Percentiles rank a stretch among this genome's conserved stretches.
Evolutionary conservation across 345 rosid species (phyloP).

Genomic region (Gossypium bickii): DNA sequence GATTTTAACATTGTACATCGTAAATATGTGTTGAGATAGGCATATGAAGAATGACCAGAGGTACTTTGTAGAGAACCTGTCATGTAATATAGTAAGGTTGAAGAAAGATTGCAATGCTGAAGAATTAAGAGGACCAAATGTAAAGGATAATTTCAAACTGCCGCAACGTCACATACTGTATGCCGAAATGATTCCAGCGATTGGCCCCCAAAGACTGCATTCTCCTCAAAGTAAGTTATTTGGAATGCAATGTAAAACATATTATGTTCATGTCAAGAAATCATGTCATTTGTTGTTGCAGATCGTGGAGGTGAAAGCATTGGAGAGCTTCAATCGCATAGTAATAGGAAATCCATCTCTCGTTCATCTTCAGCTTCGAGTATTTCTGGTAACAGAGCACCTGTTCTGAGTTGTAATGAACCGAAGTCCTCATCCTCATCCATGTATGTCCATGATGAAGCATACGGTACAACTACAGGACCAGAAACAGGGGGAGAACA

Average conservation of each 20-base stretch:
- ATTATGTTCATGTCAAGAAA: not conserved
- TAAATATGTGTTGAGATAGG: slow-evolving; percentile 26
- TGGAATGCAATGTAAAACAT: not conserved
- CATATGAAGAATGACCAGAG: slow-evolving; percentile 48
- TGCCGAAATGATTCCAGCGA: slow-evolving; percentile 58
- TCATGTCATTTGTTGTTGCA: slow-evolving; percentile 20
- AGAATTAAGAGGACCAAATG: slow-evolving; percentile 32
- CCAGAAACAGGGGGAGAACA: slow-evolving; percentile 24
- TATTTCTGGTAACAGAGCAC: slow-evolving; percentile 17
- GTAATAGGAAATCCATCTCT: slow-evolving; percentile 9
- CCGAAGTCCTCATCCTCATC: slow-evolving; percentile 14
- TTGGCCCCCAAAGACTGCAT: not conserved
- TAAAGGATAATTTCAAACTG: not conserved
- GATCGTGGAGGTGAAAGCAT: slow-evolving; percentile 20
- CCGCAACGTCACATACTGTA: slow-evolving; percentile 26
- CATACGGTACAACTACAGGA: slow-evolving; percentile 20
- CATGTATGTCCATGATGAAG: slow-evolving; percentile 22
- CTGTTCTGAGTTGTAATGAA: slow-evolving; percentile 24
- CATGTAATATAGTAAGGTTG: slow-evolving; percentile 47
- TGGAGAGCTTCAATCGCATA: slow-evolving; percentile 19
- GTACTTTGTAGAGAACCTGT: slow-evolving; percentile 42
- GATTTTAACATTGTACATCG: not conserved
- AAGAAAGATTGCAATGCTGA: slow-evolving; percentile 42
- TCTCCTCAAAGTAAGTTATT: slow-evolving; percentile 25
- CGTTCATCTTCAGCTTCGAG: slow-evolving; percentile 9